These are phyloP conservation scores for Neurospora sp. DNA, from an alignment of 2,329 filamentous ascomycete genomes.

Conservation along the genomic window DNA sequence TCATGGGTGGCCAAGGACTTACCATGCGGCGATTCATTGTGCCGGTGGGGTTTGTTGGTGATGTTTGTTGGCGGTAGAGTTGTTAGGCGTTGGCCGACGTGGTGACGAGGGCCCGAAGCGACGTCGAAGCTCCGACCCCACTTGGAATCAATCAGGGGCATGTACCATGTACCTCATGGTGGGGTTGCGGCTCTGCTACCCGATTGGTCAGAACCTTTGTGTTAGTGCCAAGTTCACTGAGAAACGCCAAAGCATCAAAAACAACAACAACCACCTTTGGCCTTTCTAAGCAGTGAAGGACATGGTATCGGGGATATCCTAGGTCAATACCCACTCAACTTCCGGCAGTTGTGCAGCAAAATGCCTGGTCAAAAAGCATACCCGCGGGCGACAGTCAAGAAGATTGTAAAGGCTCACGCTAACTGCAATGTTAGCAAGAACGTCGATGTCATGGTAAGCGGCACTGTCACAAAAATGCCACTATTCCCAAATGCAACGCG, in stretches of 20 bases:
- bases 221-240: background rate
- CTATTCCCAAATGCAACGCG: constrained; percentile 7
- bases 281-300: background rate
- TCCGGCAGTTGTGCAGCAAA: no score
- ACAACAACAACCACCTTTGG: background rate
- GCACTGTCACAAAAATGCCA: background rate
- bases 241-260: background rate
- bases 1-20: constrained; percentile 14
- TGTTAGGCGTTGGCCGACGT: background rate
- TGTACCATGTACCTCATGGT: constrained; percentile 29
- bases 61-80: background rate
- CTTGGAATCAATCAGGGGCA: background rate
- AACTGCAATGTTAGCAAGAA: constrained; percentile 74
- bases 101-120: background rate
- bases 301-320: no score
- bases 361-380: constrained; percentile 64
- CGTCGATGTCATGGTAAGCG: constrained; percentile 67
- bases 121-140: background rate
- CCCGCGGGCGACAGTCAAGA: constrained; percentile 74
- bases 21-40: constrained; percentile 52
- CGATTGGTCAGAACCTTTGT: constrained; percentile 7
- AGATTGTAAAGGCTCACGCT: constrained; percentile 83
- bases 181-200: constrained; percentile 2
- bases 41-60: background rate
- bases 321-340: no score